phyloP scores from a whole-genome alignment of 495 filamentous ascomycete species.

The Xylaria castorea region DNA sequence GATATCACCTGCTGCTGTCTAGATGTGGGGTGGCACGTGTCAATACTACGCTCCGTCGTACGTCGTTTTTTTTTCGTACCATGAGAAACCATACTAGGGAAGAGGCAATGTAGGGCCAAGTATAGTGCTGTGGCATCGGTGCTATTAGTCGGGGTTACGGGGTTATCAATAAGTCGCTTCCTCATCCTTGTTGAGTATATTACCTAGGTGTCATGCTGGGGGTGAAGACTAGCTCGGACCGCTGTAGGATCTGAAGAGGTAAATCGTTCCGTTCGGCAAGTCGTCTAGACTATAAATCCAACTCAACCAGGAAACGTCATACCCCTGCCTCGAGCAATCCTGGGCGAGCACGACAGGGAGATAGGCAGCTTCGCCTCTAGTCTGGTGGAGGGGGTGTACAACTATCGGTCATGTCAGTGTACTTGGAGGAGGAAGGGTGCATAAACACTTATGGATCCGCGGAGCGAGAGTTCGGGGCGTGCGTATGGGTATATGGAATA shows the following conservation, averaged over 20 bases:
- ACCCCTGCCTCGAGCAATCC: conserved; percentile 11
- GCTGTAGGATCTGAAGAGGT: not conserved
- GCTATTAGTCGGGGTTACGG: not conserved
- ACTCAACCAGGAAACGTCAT: conserved; percentile 19
- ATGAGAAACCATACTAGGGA: not conserved
- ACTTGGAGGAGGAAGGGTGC: conserved; percentile 20
- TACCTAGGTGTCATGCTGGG: not conserved
- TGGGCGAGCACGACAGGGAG: conserved; percentile 13
- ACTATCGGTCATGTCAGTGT: conserved; percentile 19
- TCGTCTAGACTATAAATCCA: not conserved
- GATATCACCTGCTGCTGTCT: conserved; percentile 20
- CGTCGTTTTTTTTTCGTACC: conserved; percentile 7
- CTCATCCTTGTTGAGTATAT: conserved; percentile 1
- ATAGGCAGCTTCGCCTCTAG: conserved; percentile 8
- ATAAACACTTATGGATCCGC: conserved; percentile 15
- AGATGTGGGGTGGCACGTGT: conserved; percentile 28
- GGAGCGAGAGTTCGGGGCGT: conserved; percentile 15
- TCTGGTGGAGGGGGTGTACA: conserved; percentile 21
- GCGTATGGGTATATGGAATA: not conserved
- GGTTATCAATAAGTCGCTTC: conserved; percentile 1
- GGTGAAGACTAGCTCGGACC: not conserved
- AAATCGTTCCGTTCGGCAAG: conserved; percentile 8
- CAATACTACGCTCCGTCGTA: conserved; percentile 23
- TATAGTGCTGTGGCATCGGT: not conserved
- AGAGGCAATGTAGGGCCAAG: not conserved